Conservation (phyloP, 345 rosid genomes). For the Linum trigynum region DNA sequence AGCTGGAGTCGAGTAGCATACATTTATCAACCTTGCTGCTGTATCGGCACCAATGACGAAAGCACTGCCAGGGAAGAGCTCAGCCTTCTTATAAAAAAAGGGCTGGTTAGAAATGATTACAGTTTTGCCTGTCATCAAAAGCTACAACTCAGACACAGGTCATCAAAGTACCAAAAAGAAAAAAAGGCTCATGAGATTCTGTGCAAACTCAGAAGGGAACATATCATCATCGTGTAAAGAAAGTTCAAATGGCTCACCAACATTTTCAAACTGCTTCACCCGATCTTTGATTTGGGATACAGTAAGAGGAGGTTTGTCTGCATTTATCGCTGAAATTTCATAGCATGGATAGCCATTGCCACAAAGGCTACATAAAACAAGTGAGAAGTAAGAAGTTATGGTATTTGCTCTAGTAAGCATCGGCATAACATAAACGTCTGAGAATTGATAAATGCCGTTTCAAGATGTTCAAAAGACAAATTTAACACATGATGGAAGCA, state of each 20-base stretch:
- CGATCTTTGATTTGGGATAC: slow-evolving; percentile 62
- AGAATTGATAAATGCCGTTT: neutral
- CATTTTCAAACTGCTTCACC: slow-evolving; percentile 60
- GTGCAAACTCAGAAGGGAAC: no score
- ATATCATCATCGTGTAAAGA: no score
- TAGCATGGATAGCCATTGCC: slow-evolving; percentile 77
- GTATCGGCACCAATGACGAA: slow-evolving; percentile 95
- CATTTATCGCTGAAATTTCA: slow-evolving; percentile 82
- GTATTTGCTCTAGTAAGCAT: neutral
- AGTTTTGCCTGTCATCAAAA: slow-evolving; percentile 59
- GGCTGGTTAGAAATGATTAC: slow-evolving; percentile 93
- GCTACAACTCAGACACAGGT: slow-evolving; percentile 3
- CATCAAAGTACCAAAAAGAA: neutral
- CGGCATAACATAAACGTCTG: no score
- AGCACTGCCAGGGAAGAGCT: slow-evolving; percentile 86
- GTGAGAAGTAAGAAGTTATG: slow-evolving; percentile 3
- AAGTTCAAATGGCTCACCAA: slow-evolving; percentile 40
- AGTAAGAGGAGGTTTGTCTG: slow-evolving; percentile 83
- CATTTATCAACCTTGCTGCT: slow-evolving; percentile 74
- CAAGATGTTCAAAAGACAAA: no score
- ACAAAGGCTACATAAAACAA: slow-evolving; percentile 40
- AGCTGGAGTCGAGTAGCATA: slow-evolving; percentile 20
- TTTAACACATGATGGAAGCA: neutral
- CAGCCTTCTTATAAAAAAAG: slow-evolving; percentile 86
- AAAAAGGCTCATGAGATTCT: no score